Evolutionary conservation across 129 eudicot genomes (phyloP).

Genomic region (Cynara cardunculus): DNA sequence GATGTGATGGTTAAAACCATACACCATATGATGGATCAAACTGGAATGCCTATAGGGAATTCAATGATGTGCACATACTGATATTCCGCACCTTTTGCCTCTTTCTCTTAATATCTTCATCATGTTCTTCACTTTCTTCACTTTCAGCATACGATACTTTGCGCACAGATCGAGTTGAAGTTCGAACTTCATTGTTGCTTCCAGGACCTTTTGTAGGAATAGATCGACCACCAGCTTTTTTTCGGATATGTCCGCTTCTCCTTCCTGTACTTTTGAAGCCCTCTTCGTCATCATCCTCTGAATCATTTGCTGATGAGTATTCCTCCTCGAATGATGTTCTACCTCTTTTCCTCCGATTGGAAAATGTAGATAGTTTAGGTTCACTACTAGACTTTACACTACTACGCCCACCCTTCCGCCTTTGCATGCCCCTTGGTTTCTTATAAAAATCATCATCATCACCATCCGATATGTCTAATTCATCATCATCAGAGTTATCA

Average conservation of each 20-base stretch:
- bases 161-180: constrained; percentile 77
- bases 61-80: not conserved
- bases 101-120: constrained; percentile 70
- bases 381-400: constrained; percentile 47
- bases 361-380: constrained; percentile 39
- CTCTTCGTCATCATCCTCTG: constrained; percentile 63
- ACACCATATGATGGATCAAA: not conserved
- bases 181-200: constrained; percentile 62
- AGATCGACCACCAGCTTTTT: constrained; percentile 42
- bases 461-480: constrained; percentile 59
- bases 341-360: constrained; percentile 57
- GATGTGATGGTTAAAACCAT: not conserved
- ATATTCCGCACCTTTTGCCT: constrained; percentile 63
- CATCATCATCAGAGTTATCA: constrained; percentile 66
- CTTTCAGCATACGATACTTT: constrained; percentile 97
- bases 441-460: constrained; percentile 46
- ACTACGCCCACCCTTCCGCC: constrained; percentile 48
- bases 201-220: constrained; percentile 36
- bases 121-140: constrained; percentile 86
- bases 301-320: constrained; percentile 64
- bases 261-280: constrained; percentile 44
- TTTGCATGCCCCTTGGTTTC: constrained; percentile 62
- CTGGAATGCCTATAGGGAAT: not conserved
- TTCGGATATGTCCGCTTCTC: constrained; percentile 45
- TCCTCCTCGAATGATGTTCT: constrained; percentile 67